Conservation (phyloP, 1,284 basidiomycete species). For the Melanopsichium pennsylvanicum region DNA sequence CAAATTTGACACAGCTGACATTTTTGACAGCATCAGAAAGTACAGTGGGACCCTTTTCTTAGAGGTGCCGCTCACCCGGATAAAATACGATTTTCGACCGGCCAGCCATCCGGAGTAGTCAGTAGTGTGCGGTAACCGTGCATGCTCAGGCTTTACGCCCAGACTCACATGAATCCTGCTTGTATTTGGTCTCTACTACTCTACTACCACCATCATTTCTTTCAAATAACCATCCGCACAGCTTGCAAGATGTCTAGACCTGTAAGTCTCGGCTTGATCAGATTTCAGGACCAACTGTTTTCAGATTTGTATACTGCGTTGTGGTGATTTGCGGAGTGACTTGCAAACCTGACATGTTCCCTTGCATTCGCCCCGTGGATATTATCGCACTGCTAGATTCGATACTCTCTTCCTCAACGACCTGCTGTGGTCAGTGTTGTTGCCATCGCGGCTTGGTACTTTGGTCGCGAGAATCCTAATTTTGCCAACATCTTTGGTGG, state of each 20-base stretch:
- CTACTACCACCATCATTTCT: neutral
- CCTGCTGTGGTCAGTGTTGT: constrained; percentile 8
- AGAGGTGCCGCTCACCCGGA: no score
- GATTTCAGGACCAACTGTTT: no score
- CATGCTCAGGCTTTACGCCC: neutral
- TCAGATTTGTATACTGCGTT: no score
- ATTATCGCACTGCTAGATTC: constrained; percentile 7
- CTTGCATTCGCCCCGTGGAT: neutral
- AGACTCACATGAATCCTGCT: no score
- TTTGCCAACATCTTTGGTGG: constrained; percentile 33
- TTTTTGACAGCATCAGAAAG: no score
- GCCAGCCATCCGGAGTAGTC: no score
- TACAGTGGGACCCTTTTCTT: no score
- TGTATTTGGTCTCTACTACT: no score
- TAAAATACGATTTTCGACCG: no score
- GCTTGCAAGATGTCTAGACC: constrained; percentile 2
- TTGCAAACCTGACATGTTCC: neutral
- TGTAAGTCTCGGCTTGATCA: neutral
- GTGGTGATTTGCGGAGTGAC: no score
- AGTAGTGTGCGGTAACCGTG: neutral
- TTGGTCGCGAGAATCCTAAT: constrained; percentile 28
- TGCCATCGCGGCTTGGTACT: constrained; percentile 20
- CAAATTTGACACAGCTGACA: no score
- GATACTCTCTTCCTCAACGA: constrained; percentile 33
- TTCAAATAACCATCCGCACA: neutral